Conservation (phyloP, 176 grass and related monocot species). For the Poa pratensis region DNA sequence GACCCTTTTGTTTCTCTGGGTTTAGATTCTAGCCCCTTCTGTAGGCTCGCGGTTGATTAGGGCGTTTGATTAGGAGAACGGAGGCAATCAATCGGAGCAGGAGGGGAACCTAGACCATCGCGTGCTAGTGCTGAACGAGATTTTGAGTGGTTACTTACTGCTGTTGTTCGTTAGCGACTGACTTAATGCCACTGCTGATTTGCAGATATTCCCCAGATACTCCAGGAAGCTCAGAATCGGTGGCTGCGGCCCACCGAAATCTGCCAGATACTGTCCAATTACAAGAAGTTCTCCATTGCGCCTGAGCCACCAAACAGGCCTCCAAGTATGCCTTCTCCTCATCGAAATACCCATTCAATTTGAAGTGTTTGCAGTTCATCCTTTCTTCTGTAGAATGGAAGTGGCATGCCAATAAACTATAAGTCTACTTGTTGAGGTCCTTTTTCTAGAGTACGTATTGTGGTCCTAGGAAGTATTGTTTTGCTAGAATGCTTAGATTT, state of each 20-base stretch:
- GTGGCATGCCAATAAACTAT: not conserved
- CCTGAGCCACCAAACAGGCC: slow-evolving; percentile 91
- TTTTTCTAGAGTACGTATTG: not conserved
- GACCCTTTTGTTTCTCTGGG: not conserved
- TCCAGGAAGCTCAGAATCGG: slow-evolving; percentile 83
- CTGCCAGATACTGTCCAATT: slow-evolving; percentile 91
- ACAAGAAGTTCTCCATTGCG: slow-evolving; percentile 82
- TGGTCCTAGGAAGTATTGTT: slow-evolving; percentile 16
- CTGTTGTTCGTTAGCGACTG: not conserved
- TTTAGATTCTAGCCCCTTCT: not conserved
- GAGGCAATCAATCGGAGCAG: not conserved
- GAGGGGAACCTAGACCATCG: not conserved
- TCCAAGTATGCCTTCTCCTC: slow-evolving; percentile 67
- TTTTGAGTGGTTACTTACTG: slow-evolving; percentile 10
- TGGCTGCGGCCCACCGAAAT: slow-evolving; percentile 97
- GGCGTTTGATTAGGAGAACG: slow-evolving; percentile 12
- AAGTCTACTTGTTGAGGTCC: not conserved
- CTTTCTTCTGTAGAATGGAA: slow-evolving; percentile 22
- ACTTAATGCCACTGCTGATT: slow-evolving; percentile 30
- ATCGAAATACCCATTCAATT: not conserved
- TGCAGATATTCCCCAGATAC: slow-evolving; percentile 94
- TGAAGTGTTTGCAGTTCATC: not conserved
- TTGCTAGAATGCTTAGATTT: slow-evolving; percentile 17
- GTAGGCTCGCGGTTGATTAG: slow-evolving; percentile 19
- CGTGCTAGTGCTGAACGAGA: not conserved